Evolutionary conservation across 2,329 filamentous ascomycete species (phyloP).

Genomic region (Camillea tinctor): DNA sequence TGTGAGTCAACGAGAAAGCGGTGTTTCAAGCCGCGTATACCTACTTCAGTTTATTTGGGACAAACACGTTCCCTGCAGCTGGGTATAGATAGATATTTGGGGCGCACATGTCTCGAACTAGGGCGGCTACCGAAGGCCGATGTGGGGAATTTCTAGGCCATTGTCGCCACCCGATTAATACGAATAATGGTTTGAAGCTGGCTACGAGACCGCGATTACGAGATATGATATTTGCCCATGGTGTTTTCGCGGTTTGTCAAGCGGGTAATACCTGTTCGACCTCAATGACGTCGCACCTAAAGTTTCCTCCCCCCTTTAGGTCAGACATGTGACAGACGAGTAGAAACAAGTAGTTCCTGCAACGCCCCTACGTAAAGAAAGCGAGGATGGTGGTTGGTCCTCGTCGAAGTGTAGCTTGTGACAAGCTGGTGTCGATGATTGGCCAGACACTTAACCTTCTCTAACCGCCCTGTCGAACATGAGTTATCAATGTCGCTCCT

Average conservation of each 20-base stretch:
- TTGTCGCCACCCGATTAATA: slow-evolving; percentile 1
- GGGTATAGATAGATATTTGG: slow-evolving; percentile 3
- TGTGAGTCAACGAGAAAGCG: slow-evolving; percentile 23
- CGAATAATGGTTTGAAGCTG: slow-evolving; percentile 5
- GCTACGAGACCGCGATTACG: slow-evolving; percentile 3
- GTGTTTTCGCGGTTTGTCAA: slow-evolving; percentile 7
- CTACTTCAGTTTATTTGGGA: slow-evolving; percentile 15
- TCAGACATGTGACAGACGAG: slow-evolving; percentile 16
- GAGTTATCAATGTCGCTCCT: not conserved
- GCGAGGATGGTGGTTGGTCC: not conserved
- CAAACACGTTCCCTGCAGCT: slow-evolving; percentile 3
- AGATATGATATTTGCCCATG: slow-evolving; percentile 3
- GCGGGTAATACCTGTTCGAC: slow-evolving; percentile 7
- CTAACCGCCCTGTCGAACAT: slow-evolving; percentile 5
- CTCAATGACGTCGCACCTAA: slow-evolving; percentile 5
- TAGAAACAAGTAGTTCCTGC: slow-evolving; percentile 15
- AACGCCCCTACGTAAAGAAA: slow-evolving; percentile 9
- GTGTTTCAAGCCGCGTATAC: slow-evolving; percentile 19
- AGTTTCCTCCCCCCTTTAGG: slow-evolving; percentile 1
- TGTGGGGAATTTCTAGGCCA: slow-evolving; percentile 1
- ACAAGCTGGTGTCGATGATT: slow-evolving; percentile 10
- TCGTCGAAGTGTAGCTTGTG: slow-evolving; percentile 6
- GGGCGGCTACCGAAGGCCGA: slow-evolving; percentile 12
- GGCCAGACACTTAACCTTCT: slow-evolving; percentile 8
- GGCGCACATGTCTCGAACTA: slow-evolving; percentile 2